A percentile compares a stretch with the other conserved stretches of the same genome.
These are phyloP conservation scores for Giardia duodenalis DNA, from an alignment of 208 protist species.

Conservation along the genomic window DNA sequence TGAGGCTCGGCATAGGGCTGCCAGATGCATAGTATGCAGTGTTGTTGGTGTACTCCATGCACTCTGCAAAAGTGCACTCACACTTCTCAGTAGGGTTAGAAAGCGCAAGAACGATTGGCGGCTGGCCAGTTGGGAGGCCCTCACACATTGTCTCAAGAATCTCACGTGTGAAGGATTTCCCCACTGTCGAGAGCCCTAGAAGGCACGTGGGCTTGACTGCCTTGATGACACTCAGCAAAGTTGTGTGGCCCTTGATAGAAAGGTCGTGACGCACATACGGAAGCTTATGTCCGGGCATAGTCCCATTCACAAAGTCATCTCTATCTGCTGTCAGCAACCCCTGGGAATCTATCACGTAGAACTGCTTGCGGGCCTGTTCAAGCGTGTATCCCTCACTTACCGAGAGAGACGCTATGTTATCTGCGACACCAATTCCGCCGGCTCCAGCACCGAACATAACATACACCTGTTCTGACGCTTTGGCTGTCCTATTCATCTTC, in stretches of 20 bases:
- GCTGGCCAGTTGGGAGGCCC: background rate
- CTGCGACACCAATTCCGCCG: slow-evolving; percentile 43
- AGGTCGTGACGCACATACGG: background rate
- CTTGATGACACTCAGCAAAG: slow-evolving; percentile 38
- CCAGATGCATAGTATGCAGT: slow-evolving; percentile 47
- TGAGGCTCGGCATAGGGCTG: slow-evolving; percentile 39
- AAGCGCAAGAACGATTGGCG: slow-evolving; percentile 44
- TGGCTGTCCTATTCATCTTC: background rate
- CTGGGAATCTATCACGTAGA: slow-evolving; percentile 43
- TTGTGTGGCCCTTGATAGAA: background rate
- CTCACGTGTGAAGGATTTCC: slow-evolving; percentile 44
- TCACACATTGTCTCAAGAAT: slow-evolving; percentile 33
- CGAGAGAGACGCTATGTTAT: slow-evolving; percentile 25
- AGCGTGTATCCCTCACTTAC: slow-evolving; percentile 24
- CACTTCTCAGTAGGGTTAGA: slow-evolving; percentile 50
- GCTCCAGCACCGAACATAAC: slow-evolving; percentile 44
- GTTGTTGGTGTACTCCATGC: slow-evolving; percentile 40
- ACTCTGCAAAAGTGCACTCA: slow-evolving; percentile 42
- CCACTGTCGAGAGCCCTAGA: slow-evolving; percentile 42
- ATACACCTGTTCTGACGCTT: slow-evolving; percentile 28
- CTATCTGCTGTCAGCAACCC: slow-evolving; percentile 34
- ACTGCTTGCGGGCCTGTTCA: slow-evolving; percentile 35
- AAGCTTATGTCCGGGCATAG: slow-evolving; percentile 27
- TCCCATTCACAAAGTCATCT: background rate
- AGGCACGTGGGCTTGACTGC: slow-evolving; percentile 42